A percentile compares a stretch with the other conserved stretches of the same genome.
phyloP scores from a whole-genome alignment of 2,329 filamentous ascomycete species.

The Colletotrichum sp. region DNA sequence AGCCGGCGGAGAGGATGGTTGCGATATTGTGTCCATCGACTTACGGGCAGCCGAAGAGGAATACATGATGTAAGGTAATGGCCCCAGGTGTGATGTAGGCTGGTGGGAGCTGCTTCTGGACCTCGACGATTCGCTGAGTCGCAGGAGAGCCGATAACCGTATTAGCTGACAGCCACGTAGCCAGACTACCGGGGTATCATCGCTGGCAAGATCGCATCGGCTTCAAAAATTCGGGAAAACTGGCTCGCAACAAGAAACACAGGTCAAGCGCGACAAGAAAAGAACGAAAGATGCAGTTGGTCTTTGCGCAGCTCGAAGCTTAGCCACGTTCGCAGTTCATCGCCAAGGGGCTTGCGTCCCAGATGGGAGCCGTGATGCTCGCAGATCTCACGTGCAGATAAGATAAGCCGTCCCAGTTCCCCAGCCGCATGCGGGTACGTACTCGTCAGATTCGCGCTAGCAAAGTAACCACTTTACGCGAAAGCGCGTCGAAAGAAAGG shows the following conservation, averaged over 20 bases:
- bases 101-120: background rate
- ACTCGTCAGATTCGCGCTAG: background rate
- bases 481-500: background rate
- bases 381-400: conserved; percentile 1
- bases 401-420: background rate
- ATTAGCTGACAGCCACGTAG: conserved; percentile 39
- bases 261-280: background rate
- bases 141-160: conserved; percentile 35
- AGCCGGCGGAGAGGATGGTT: conserved; percentile 51
- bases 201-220: conserved; percentile 31
- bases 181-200: conserved; percentile 55
- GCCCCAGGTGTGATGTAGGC: background rate
- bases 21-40: conserved; percentile 69
- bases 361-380: background rate
- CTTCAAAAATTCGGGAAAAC: background rate
- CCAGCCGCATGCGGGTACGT: background rate
- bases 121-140: conserved; percentile 9
- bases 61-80: conserved; percentile 55
- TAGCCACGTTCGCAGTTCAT: conserved; percentile 11
- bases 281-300: conserved; percentile 5
- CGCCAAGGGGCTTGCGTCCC: background rate
- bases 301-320: conserved; percentile 8
- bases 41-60: conserved; percentile 63
- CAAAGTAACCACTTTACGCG: conserved; percentile 19
- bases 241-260: background rate